These are phyloP conservation scores for Aotearoamyces nothofagi DNA, from an alignment of 2,329 filamentous ascomycete genomes.

Conservation along the genomic window DNA sequence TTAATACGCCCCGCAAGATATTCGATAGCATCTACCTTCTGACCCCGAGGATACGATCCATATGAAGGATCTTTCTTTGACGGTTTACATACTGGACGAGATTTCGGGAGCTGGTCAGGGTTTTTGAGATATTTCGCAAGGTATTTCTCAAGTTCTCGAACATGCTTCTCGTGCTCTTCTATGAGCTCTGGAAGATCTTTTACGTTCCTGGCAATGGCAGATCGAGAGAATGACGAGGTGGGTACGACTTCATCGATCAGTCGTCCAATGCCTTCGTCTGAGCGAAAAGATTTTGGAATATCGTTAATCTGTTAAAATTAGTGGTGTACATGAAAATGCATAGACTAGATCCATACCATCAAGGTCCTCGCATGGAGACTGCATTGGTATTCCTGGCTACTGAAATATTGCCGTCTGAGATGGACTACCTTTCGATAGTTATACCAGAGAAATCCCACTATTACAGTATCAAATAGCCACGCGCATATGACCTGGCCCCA, in stretches of 20 bases:
- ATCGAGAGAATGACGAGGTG: slow-evolving; percentile 63
- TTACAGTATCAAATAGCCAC: slow-evolving; percentile 56
- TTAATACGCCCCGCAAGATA: slow-evolving; percentile 79
- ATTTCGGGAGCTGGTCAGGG: slow-evolving; percentile 61
- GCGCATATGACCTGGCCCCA: slow-evolving; percentile 45
- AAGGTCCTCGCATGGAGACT: slow-evolving; percentile 66
- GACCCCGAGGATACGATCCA: slow-evolving; percentile 44
- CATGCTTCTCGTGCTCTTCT: slow-evolving; percentile 64
- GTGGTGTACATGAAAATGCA: slow-evolving; percentile 12
- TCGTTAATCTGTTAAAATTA: slow-evolving; percentile 56
- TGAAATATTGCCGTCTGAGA: slow-evolving; percentile 66
- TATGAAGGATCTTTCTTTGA: slow-evolving; percentile 65
- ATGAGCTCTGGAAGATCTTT: slow-evolving; percentile 80
- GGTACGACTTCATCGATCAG: slow-evolving; percentile 71
- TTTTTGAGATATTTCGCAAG: slow-evolving; percentile 85
- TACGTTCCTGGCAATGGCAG: slow-evolving; percentile 79
- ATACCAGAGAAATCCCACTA: slow-evolving; percentile 74
- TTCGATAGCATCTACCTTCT: slow-evolving; percentile 86
- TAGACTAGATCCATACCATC: slow-evolving; percentile 31
- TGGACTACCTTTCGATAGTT: slow-evolving; percentile 66
- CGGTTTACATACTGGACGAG: slow-evolving; percentile 64
- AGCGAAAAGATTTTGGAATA: slow-evolving; percentile 59
- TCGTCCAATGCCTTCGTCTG: slow-evolving; percentile 75
- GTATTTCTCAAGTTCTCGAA: slow-evolving; percentile 68
- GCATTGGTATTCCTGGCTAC: slow-evolving; percentile 74